A percentile compares a stretch with the other conserved stretches of the same genome.
These are phyloP conservation scores for Diutina mesorugosa DNA, from an alignment of 1,139 yeast genomes.

Conservation along the genomic window DNA sequence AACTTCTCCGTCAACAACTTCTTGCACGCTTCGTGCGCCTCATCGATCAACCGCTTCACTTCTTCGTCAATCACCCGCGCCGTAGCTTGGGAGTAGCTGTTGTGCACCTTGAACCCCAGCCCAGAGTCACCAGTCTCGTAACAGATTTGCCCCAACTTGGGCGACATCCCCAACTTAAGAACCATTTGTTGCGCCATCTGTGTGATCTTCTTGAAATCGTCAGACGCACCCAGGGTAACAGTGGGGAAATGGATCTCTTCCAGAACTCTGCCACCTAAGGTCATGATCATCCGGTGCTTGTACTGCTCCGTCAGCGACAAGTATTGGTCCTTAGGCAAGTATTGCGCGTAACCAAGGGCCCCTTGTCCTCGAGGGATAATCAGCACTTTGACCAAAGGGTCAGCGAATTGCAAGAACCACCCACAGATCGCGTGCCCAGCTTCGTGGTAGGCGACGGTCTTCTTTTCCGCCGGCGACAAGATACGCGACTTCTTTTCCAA, in stretches of 20 bases:
- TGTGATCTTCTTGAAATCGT: conserved; percentile 70
- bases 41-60: conserved; percentile 47
- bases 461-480: conserved; percentile 59
- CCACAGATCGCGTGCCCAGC: conserved; percentile 81
- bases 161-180: conserved; percentile 64
- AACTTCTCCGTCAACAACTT: conserved; percentile 42
- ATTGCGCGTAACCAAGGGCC: conserved; percentile 75
- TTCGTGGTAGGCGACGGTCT: conserved; percentile 69
- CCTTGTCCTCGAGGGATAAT: conserved; percentile 79
- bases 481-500: conserved; percentile 61
- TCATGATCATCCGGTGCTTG: conserved; percentile 66
- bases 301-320: conserved; percentile 54
- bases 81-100: conserved; percentile 60
- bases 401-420: conserved; percentile 61
- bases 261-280: conserved; percentile 69
- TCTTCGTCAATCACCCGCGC: conserved; percentile 56
- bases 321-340: conserved; percentile 66
- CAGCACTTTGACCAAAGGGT: conserved; percentile 69
- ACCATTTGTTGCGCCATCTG: conserved; percentile 73
- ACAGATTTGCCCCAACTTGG: conserved; percentile 48
- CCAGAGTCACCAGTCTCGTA: conserved; percentile 36
- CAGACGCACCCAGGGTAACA: conserved; percentile 76
- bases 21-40: conserved; percentile 38
- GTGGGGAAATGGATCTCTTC: conserved; percentile 67
- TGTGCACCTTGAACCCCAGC: conserved; percentile 42